These are phyloP conservation scores for Hirsutella thompsonii DNA, from an alignment of 2,329 filamentous ascomycete genomes.

Conservation along the genomic window DNA sequence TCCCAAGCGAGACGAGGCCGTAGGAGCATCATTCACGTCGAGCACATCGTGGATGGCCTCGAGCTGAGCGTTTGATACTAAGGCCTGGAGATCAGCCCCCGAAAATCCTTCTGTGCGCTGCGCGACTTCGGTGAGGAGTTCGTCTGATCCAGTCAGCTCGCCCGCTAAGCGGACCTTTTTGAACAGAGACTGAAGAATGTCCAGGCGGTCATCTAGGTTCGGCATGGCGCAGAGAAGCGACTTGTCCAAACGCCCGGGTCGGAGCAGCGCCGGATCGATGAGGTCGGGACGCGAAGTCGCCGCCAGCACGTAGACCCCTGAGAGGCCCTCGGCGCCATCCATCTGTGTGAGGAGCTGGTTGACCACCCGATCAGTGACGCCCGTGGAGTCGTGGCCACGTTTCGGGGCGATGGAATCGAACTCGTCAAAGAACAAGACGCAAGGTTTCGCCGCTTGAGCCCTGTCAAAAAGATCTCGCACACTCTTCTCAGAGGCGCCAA, in stretches of 20 bases:
- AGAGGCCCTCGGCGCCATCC: constrained; percentile 93
- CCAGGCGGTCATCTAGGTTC: constrained; percentile 62
- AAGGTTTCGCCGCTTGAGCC: constrained; percentile 79
- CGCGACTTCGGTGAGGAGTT: constrained; percentile 60
- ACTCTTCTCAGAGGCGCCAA: constrained; percentile 91
- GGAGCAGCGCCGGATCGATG: constrained; percentile 84
- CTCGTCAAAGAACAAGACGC: constrained; percentile 95
- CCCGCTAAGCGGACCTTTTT: constrained; percentile 63
- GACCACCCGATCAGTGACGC: constrained; percentile 96
- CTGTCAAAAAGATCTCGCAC: constrained; percentile 92
- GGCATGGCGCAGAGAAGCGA: constrained; percentile 87
- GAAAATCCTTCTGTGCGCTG: constrained; percentile 77
- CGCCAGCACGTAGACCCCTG: constrained; percentile 90
- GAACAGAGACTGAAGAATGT: constrained; percentile 79
- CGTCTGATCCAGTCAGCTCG: constrained; percentile 44
- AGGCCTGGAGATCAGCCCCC: constrained; percentile 85
- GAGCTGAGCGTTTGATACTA: constrained; percentile 91
- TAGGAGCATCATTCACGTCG: constrained; percentile 36
- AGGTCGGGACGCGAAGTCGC: constrained; percentile 88
- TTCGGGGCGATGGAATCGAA: constrained; percentile 98
- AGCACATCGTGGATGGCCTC: constrained; percentile 94
- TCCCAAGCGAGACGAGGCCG: constrained; percentile 18
- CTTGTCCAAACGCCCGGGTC: constrained; percentile 89
- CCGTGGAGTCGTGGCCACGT: constrained; percentile 89
- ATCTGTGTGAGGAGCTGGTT: constrained; percentile 98